Percentiles rank a stretch among this genome's conserved stretches.
phyloP scores from a whole-genome alignment of 2,329 filamentous ascomycete genomes.

The Aspergillus japonicus region DNA sequence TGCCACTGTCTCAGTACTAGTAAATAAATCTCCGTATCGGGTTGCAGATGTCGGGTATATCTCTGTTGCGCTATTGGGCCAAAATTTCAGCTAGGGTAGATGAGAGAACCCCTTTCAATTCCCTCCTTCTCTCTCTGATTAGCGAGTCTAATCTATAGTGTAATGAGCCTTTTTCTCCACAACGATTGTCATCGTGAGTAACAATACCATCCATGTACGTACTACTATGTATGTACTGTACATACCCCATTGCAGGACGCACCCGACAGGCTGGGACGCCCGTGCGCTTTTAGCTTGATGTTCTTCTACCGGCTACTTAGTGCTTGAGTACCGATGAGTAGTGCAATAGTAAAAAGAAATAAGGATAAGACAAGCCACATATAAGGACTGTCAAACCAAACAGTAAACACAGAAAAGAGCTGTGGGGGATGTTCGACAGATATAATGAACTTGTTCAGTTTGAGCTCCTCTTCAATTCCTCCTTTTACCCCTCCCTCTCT shows the following conservation, averaged over 20 bases:
- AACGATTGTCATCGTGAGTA: neutral
- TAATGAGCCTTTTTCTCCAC: neutral
- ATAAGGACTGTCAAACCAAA: neutral
- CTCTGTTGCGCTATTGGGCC: too few relatives aligned
- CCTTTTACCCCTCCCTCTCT: neutral
- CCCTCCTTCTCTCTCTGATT: neutral
- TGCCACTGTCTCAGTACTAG: too few relatives aligned
- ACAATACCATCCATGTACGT: neutral
- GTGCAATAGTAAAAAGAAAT: neutral
- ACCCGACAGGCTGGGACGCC: slow-evolving; percentile 23
- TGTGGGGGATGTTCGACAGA: neutral
- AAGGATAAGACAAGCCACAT: too few relatives aligned
- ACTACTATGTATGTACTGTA: neutral
- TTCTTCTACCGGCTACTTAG: neutral
- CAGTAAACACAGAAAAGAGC: neutral
- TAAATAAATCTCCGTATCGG: too few relatives aligned
- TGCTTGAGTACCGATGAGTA: neutral
- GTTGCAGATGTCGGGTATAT: too few relatives aligned
- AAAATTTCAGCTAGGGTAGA: neutral
- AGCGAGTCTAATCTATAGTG: neutral
- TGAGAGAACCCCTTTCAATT: neutral
- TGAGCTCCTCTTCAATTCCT: neutral
- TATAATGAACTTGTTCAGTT: neutral
- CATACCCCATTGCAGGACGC: neutral
- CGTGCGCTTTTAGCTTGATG: slow-evolving; percentile 16